Percentiles rank a stretch among this genome's conserved stretches.
Evolutionary conservation across 176 grass and related monocot genomes (phyloP).

Genomic region (Cenchrus fungigraminus): DNA sequence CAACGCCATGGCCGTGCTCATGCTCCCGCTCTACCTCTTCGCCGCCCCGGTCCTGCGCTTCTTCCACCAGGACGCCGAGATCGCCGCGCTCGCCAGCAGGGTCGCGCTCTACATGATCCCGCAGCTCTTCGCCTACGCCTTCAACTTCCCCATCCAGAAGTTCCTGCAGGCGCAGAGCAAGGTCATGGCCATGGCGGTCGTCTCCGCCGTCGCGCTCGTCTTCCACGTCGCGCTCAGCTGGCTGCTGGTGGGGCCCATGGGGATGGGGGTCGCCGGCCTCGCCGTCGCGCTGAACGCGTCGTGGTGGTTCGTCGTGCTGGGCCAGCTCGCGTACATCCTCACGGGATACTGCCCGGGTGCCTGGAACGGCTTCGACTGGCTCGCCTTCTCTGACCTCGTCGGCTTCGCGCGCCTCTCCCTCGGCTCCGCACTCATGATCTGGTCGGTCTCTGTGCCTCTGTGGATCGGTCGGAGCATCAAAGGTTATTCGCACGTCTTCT

Average conservation of each 20-base stretch:
- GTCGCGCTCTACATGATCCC: constrained; percentile 75
- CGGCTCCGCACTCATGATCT: constrained; percentile 86
- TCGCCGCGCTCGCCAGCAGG: constrained; percentile 45
- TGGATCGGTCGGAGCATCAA: no score
- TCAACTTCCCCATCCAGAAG: constrained; percentile 84
- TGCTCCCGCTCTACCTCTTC: constrained; percentile 69
- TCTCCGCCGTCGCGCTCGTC: constrained; percentile 40
- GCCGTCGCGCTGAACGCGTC: constrained; percentile 74
- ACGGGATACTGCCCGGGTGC: constrained; percentile 71
- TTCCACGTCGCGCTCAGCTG: constrained; percentile 71
- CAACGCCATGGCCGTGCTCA: constrained; percentile 33
- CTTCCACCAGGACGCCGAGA: constrained; percentile 65
- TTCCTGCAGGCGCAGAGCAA: constrained; percentile 77
- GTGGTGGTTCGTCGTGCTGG: constrained; percentile 76
- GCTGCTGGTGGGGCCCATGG: constrained; percentile 56
- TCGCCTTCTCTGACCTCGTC: constrained; percentile 58
- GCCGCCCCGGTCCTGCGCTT: constrained; percentile 51
- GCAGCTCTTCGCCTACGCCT: constrained; percentile 66
- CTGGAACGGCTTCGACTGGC: constrained; percentile 79
- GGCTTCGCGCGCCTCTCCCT: constrained; percentile 79
- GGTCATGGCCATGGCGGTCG: constrained; percentile 73
- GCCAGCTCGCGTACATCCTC: constrained; percentile 64
- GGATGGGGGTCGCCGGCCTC: constrained; percentile 66
- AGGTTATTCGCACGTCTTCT: background rate
- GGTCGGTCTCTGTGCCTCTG: constrained; percentile 20